Evolutionary conservation across 2,329 filamentous ascomycete genomes (phyloP), one percentile per base, ranked within the genome.

Genomic region (Pleomassaria siparia): DNA sequence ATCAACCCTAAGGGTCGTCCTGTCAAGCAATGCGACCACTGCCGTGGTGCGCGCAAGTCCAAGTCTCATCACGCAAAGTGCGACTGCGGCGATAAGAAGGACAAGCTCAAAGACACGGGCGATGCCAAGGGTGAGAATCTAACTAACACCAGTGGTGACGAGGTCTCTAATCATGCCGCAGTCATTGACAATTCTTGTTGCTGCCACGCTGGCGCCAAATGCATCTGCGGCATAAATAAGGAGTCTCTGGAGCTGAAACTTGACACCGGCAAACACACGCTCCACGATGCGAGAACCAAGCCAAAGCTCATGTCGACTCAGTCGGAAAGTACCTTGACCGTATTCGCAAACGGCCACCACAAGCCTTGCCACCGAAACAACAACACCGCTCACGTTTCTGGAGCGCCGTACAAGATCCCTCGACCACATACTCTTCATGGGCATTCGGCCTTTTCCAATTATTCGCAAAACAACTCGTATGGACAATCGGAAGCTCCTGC

Each of bases 1-100:
- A 95, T 96, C 77, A 95, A 95, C 74, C 96, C 95, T 74, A 97
- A 97, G 79, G 92, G 92, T 67, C 88, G 92, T 54, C 94, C 94
- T 53, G 91, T 97, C 62, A 96, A 94, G 63, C 94, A 99, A 85
- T 99, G 94, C 76, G 84, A 90, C 60, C 94, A 99, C 76, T 99
- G 94, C 76, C 92, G 94, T 72, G 84, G 88, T 59, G 87, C 95
- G 80, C 91, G 94, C 77, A 97, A 97, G 81, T 92, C 90, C 73
- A 89, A 94, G 64, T 87, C 91, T 49, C 89, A 92, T 56, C 94
- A 97, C 74, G 84, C 94, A 67, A 95, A 94, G 74, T 99, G 94
- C 76, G 91, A 97, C 74, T 99, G 94, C 74, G 91, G 90, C 70
- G 89, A 95, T 74, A 96, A 95, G 80, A 84, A 85, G 53, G 63